phyloP scores from a whole-genome alignment of 2,329 filamentous ascomycete genomes.

The Aspergillus uvarum region DNA sequence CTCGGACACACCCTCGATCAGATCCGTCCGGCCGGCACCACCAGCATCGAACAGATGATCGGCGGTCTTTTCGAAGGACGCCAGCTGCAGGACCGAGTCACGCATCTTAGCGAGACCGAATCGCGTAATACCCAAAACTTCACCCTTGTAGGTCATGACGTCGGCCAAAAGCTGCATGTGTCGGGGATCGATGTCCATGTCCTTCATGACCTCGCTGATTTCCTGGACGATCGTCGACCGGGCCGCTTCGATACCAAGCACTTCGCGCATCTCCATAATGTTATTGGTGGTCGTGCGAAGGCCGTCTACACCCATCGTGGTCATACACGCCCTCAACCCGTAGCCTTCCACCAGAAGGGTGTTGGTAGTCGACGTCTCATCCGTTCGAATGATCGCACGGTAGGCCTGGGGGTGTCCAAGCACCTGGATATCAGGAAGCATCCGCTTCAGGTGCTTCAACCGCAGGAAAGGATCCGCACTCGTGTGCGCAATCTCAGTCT shows the following conservation, averaged over 20 bases:
- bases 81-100: conserved; percentile 88
- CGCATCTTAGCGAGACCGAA: conserved; percentile 97
- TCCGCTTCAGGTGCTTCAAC: conserved; percentile 80
- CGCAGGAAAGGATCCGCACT: conserved; percentile 53
- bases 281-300: conserved; percentile 74
- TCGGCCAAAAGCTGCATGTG: conserved; percentile 98
- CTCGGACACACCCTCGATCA: conserved; percentile 90
- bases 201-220: conserved; percentile 84
- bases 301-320: conserved; percentile 84
- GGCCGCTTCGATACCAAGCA: conserved; percentile 93
- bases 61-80: conserved; percentile 96
- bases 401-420: conserved; percentile 83
- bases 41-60: conserved; percentile 97
- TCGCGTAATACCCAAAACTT: conserved; percentile 92
- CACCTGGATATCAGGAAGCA: conserved; percentile 79
- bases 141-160: conserved; percentile 98
- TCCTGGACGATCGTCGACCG: conserved; percentile 84
- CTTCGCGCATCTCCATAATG: conserved; percentile 82
- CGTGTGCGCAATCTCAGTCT: conserved; percentile 45
- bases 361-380: conserved; percentile 65
- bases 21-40: conserved; percentile 84
- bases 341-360: conserved; percentile 91
- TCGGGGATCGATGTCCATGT: conserved; percentile 93
- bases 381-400: conserved; percentile 85
- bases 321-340: conserved; percentile 85